Conservation (phyloP, 2,329 filamentous ascomycete genomes). For the Trichoderma polysporum region DNA sequence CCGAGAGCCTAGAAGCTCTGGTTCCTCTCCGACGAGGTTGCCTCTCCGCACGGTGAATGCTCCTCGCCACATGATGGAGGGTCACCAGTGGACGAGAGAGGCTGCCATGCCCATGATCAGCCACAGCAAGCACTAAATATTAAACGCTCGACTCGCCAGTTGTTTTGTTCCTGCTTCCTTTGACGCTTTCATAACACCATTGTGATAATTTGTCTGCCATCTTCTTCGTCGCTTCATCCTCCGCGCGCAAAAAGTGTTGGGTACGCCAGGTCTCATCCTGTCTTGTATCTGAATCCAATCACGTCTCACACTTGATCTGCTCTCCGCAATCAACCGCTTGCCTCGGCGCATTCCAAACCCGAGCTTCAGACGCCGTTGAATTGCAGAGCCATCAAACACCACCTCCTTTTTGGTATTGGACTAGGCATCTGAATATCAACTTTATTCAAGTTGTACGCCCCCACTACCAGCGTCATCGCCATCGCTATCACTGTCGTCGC, state of each 20-base stretch:
- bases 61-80: constrained; percentile 29
- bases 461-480: neutral
- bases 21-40: constrained; percentile 13
- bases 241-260: neutral
- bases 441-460: neutral
- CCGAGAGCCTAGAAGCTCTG: constrained; percentile 9
- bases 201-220: neutral
- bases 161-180: neutral
- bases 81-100: constrained; percentile 33
- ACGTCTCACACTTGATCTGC: constrained; percentile 2
- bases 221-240: neutral
- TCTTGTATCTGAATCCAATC: constrained; percentile 2
- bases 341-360: constrained; percentile 3
- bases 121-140: constrained; percentile 11
- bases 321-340: neutral
- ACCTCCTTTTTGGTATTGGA: neutral
- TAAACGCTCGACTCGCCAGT: constrained; percentile 14
- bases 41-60: constrained; percentile 16
- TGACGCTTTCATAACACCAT: neutral
- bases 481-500: neutral
- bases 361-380: neutral
- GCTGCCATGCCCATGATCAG: constrained; percentile 10
- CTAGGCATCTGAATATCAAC: neutral
- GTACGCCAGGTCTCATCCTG: constrained; percentile 15
- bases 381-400: neutral